These are phyloP conservation scores for Heritiera fomes DNA, from an alignment of 345 rosid genomes.

Conservation along the genomic window DNA sequence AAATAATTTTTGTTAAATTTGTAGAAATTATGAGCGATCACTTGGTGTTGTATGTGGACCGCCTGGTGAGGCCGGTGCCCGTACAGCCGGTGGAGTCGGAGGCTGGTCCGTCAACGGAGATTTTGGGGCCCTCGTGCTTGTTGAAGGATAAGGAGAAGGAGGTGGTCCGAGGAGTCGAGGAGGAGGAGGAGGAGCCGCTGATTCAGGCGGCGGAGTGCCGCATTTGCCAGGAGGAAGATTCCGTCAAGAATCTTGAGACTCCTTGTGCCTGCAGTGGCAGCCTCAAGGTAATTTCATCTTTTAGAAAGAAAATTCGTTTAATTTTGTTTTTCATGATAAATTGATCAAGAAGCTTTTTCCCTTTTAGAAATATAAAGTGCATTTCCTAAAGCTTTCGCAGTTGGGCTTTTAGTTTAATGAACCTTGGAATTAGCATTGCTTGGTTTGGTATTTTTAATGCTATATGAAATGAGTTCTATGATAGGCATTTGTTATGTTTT, in stretches of 20 bases:
- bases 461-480: not conserved
- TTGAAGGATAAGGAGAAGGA: slow-evolving; percentile 32
- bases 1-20: not conserved
- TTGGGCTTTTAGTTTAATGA: slow-evolving; percentile 6
- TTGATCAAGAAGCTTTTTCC: not conserved
- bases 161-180: slow-evolving; percentile 25
- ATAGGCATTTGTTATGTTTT: slow-evolving; percentile 4
- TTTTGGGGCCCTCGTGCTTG: slow-evolving; percentile 23
- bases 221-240: slow-evolving; percentile 93
- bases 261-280: slow-evolving; percentile 95
- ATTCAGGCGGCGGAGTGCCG: slow-evolving; percentile 78
- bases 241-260: slow-evolving; percentile 60
- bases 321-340: not conserved
- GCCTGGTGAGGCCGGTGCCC: slow-evolving; percentile 40
- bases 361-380: not conserved
- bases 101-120: slow-evolving; percentile 29
- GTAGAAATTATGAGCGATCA: slow-evolving; percentile 61
- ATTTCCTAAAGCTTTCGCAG: not conserved
- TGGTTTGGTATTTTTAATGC: not conserved
- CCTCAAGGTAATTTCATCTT: slow-evolving; percentile 56
- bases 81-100: slow-evolving; percentile 29
- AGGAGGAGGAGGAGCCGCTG: slow-evolving; percentile 63
- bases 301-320: not conserved
- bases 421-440: not conserved
- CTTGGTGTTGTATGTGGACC: slow-evolving; percentile 66